Base-by-base conservation (phyloP, 1,284 basidiomycete species). In the Ceraceosorus guamensis region DNA sequence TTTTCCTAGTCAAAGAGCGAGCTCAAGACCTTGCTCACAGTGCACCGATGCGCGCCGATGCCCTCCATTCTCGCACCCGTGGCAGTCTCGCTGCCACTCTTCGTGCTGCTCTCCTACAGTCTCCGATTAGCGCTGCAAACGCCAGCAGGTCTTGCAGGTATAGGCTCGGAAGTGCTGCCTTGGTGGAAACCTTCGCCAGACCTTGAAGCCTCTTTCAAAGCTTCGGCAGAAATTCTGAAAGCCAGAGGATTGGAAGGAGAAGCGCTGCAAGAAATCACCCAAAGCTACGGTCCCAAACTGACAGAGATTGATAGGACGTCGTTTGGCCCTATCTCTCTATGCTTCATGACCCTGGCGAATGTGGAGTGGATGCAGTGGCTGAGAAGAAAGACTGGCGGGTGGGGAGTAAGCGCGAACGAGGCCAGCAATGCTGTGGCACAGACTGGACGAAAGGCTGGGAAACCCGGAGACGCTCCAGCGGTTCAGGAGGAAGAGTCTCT, bases 161-260 rank as follows among this genome's bases (percentile, higher is more conserved):
- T 73, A 37, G 32, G 54, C 10, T 11, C 63, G 4, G 71, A 73
- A 46, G 50, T 71, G 14, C 48, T 72, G 6, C 70, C 71, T 2
- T 73, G 71, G 71, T 73, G 70, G 70, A 60, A 64, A 4, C 68
- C 70, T 0, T 62, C 67, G 30, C 62, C 66, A 0, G 64, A 66
- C n/a, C 57, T 71, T 2, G 59, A 56, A 6, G 57, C 57, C 31
- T 64, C 68, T 48, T 65, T 68, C 57, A 65, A 62, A 13, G 62
- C 62, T 6, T 55, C 59, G 33, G 62, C 63, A 7, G 59, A 63
- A 31, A 60, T 74, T 43, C 54, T 74, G 8, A 55, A 62, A 8
- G 70, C 68, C n/a, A 62, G 67, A 10, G 72, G 72, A 2, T 56
- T 73, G 16, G 67, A 71, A 44, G 67, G 68, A 13, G 54, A 56